phyloP scores from a whole-genome alignment of 2,329 filamentous ascomycete species.

The Metarhizium robertsii region DNA sequence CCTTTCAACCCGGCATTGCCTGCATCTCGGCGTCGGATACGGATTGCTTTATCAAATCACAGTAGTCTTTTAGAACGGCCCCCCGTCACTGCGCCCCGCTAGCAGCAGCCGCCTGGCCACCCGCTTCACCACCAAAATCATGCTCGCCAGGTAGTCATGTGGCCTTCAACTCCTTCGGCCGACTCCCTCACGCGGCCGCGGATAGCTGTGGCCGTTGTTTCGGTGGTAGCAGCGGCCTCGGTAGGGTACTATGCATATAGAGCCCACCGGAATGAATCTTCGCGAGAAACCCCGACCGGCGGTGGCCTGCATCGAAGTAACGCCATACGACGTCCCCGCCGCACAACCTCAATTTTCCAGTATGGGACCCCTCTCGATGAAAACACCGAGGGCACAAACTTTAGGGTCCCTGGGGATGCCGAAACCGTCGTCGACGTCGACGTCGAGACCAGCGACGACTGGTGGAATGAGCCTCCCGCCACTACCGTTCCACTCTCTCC shows the following conservation, averaged over 20 bases:
- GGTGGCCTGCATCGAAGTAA: constrained; percentile 53
- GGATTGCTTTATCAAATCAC: too few species aligned
- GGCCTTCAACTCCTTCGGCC: constrained; percentile 37
- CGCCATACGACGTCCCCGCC: constrained; percentile 45
- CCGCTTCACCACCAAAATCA: constrained; percentile 14
- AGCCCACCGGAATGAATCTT: constrained; percentile 17
- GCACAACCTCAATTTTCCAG: constrained; percentile 27
- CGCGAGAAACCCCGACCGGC: constrained; percentile 16
- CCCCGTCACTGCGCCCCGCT: not conserved
- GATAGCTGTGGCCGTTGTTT: constrained; percentile 45
- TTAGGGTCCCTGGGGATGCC: constrained; percentile 20
- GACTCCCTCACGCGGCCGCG: constrained; percentile 46
- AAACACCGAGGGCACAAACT: constrained; percentile 26
- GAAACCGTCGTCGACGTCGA: constrained; percentile 32
- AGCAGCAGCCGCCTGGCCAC: constrained; percentile 1
- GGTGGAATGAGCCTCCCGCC: constrained; percentile 38
- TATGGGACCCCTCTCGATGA: constrained; percentile 35
- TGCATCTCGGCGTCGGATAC: too few species aligned
- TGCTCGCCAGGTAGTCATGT: constrained; percentile 32
- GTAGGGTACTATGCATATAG: constrained; percentile 50
- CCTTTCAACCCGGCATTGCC: too few species aligned
- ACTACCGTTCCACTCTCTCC: constrained; percentile 22
- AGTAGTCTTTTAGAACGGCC: too few species aligned
- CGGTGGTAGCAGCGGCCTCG: constrained; percentile 46
- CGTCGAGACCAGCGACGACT: constrained; percentile 34